Evolutionary conservation across 2,329 filamentous ascomycete species (phyloP), one percentile per base, ranked within the genome.

Genomic region (Alternaria gansuensis): DNA sequence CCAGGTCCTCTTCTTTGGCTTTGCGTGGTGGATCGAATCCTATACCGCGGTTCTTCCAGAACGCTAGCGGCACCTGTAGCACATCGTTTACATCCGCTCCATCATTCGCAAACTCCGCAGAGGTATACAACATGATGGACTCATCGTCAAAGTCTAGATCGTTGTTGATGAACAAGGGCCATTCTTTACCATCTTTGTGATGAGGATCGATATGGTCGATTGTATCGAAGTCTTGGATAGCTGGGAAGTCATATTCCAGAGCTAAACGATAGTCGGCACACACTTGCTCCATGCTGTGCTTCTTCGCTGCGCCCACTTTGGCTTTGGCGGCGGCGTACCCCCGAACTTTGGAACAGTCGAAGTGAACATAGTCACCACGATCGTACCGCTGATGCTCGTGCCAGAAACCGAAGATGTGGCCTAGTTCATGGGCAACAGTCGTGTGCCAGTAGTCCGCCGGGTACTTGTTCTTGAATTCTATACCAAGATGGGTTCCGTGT

Each of bases 91-190:
- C 14, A 36, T 56, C 24, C 0, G 26, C 17, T 4, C 54, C 43
- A 2, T 39, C 29, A 1, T 34, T 24, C 3, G 26, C 40, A 36
- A 37, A 57, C 8, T 44, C 54, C 9, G 37, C n/a, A 4, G 49
- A 53, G 11, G 14, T 36, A 31, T 53, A 58, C n/a, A 51, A 8
- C 55, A 53, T 53, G 43, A 58, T 58, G n/a, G 49, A 53, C 4
- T 54, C 49, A 5, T 58, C 49, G 40, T 58, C 49, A 31, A 51
- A 53, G 6, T 58, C 40, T 13, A 43, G 4, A 33, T 45, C 49
- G 11, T 34, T 39, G 9, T 33, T 58, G 17, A 51, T 44, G 29
- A 51, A 51, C 34, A 54, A 31, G 24, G 40, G 31, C n/a, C 34
- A 26, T 9, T 26, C 26, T n/a, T 31, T 26, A 3, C 55, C 55